phyloP scores from a whole-genome alignment of 1,139 yeast genomes.

The Geotrichum siamense region DNA sequence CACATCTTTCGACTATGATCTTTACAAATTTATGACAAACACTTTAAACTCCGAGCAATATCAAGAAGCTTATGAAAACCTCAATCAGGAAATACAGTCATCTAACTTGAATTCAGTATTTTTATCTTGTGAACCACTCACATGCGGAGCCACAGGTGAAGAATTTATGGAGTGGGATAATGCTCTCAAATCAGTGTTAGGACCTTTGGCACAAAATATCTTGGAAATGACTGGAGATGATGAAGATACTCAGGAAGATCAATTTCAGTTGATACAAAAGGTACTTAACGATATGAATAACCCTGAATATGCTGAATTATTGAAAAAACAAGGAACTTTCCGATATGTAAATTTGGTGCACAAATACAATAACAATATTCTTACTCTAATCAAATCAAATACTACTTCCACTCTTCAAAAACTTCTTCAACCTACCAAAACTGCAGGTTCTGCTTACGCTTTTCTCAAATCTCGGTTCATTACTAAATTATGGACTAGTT shows the following conservation, averaged over 20 bases:
- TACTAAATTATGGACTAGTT: conserved; percentile 15
- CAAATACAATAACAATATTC: conserved; percentile 13
- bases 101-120: conserved; percentile 15
- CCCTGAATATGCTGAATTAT: conserved; percentile 13
- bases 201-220: conserved; percentile 16
- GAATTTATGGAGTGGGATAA: conserved; percentile 14
- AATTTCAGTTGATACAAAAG: conserved; percentile 14
- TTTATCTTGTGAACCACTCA: no score
- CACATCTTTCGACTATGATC: conserved; percentile 11
- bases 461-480: conserved; percentile 12
- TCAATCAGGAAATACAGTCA: conserved; percentile 12
- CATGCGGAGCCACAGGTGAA: conserved; percentile 17
- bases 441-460: conserved; percentile 13
- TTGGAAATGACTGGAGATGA: conserved; percentile 16
- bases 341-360: conserved; percentile 14
- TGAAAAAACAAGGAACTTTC: conserved; percentile 14
- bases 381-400: conserved; percentile 12
- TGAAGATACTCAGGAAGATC: conserved; percentile 16
- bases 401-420: conserved; percentile 15
- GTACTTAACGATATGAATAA: conserved; percentile 11
- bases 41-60: conserved; percentile 15
- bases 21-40: conserved; percentile 12
- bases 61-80: conserved; percentile 13
- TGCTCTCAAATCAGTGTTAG: conserved; percentile 8
- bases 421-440: conserved; percentile 8